Percentiles rank a stretch among this genome's conserved stretches.
Conservation (phyloP, 805 yeast species). For the Metschnikowia shivogae region DNA sequence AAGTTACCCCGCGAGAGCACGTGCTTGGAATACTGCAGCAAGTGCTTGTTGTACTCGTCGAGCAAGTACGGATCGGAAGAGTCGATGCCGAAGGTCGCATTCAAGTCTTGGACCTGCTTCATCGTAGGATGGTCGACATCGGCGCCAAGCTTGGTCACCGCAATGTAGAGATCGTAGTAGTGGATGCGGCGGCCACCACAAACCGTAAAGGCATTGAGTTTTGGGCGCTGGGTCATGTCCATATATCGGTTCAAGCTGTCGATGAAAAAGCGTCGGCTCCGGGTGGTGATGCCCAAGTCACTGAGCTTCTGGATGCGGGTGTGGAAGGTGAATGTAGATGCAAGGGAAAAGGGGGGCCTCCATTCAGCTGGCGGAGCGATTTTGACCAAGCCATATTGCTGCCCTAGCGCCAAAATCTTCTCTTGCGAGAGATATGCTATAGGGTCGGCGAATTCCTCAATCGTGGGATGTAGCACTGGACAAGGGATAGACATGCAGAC, state of each 20-base stretch:
- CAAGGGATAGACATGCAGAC: slow-evolving; percentile 29
- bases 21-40: slow-evolving; percentile 32
- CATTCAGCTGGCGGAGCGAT: slow-evolving; percentile 50
- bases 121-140: slow-evolving; percentile 5
- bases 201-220: slow-evolving; percentile 20
- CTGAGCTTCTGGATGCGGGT: slow-evolving; percentile 65
- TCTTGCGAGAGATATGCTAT: slow-evolving; percentile 44
- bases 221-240: slow-evolving; percentile 39
- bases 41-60: slow-evolving; percentile 22
- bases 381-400: slow-evolving; percentile 48
- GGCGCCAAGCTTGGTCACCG: slow-evolving; percentile 23
- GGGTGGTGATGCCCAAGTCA: slow-evolving; percentile 58
- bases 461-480: slow-evolving; percentile 45
- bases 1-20: slow-evolving; percentile 24
- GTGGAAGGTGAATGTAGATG: slow-evolving; percentile 55
- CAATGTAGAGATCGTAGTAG: slow-evolving; percentile 38
- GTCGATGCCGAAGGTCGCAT: slow-evolving; percentile 22
- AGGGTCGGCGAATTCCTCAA: slow-evolving; percentile 46
- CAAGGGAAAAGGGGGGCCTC: slow-evolving; percentile 54
- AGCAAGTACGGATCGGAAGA: slow-evolving; percentile 16
- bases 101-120: slow-evolving; percentile 22
- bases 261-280: slow-evolving; percentile 59
- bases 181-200: slow-evolving; percentile 19
- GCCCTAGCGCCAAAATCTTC: slow-evolving; percentile 40
- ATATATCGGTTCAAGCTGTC: slow-evolving; percentile 58